Evolutionary conservation across 805 yeast genomes (phyloP).

Genomic region (Suhomyces faveliae): DNA sequence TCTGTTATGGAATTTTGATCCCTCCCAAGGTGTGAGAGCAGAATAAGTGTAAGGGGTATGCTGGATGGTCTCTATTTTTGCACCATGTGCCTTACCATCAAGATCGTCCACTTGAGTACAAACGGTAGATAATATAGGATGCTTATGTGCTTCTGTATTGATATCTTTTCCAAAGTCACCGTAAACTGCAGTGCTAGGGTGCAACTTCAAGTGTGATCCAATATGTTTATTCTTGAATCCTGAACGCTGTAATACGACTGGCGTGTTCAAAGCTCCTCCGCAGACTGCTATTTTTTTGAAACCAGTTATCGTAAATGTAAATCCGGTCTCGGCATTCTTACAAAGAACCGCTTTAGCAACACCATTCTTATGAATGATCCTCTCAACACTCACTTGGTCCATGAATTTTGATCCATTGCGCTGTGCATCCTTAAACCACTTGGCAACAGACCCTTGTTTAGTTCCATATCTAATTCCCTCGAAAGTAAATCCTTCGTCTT

Average conservation of each 20-base stretch:
- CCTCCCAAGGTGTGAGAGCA: constrained; percentile 16
- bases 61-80: constrained; percentile 19
- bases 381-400: constrained; percentile 20
- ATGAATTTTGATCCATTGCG: constrained; percentile 18
- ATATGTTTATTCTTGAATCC: constrained; percentile 23
- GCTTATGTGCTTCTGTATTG: constrained; percentile 15
- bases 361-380: constrained; percentile 12
- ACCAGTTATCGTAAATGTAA: constrained; percentile 14
- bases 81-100: constrained; percentile 22
- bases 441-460: constrained; percentile 19
- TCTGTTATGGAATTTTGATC: constrained; percentile 12
- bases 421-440: constrained; percentile 20
- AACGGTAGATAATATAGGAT: constrained; percentile 20
- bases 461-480: constrained; percentile 21
- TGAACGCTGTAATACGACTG: constrained; percentile 19
- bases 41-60: constrained; percentile 18
- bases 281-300: constrained; percentile 17
- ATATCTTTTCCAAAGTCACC: constrained; percentile 13
- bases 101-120: constrained; percentile 19
- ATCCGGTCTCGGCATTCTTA: constrained; percentile 11
- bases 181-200: constrained; percentile 16
- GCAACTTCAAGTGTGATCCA: constrained; percentile 20
- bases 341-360: constrained; percentile 17
- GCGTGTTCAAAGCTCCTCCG: constrained; percentile 20
- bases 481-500: constrained; percentile 18